Evolutionary conservation across 148 eudicot genomes (phyloP).

Genomic region (Pharnaceum exiguum): DNA sequence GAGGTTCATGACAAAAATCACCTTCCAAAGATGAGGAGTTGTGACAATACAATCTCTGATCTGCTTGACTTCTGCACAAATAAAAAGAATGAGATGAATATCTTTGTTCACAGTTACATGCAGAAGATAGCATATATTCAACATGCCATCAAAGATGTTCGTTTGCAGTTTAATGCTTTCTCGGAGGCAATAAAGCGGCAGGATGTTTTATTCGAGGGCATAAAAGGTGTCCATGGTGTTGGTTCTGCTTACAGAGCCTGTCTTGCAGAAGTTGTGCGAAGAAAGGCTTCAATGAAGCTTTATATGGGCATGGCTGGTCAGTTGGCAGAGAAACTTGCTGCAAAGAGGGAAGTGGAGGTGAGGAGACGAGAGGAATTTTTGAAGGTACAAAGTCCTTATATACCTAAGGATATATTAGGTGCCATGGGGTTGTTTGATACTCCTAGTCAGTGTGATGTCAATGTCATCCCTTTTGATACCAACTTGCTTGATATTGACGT

Average conservation of each 20-base stretch:
- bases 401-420: slow-evolving; percentile 74
- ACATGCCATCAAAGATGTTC: slow-evolving; percentile 74
- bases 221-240: slow-evolving; percentile 71
- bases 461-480: slow-evolving; percentile 81
- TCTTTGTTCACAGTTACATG: slow-evolving; percentile 86
- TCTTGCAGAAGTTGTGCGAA: slow-evolving; percentile 86
- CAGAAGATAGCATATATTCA: slow-evolving; percentile 91
- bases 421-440: slow-evolving; percentile 91
- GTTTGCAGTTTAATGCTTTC: slow-evolving; percentile 82
- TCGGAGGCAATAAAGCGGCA: slow-evolving; percentile 91
- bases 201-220: slow-evolving; percentile 68
- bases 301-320: slow-evolving; percentile 99
- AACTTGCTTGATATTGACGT: slow-evolving; percentile 82
- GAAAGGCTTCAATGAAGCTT: slow-evolving; percentile 93
- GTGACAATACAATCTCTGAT: slow-evolving; percentile 59
- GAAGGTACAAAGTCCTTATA: slow-evolving; percentile 59
- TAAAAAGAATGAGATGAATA: slow-evolving; percentile 83
- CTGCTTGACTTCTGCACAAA: slow-evolving; percentile 55
- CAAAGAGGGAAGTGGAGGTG: slow-evolving; percentile 79
- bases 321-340: slow-evolving; percentile 93
- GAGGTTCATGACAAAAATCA: slow-evolving; percentile 77
- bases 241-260: slow-evolving; percentile 87
- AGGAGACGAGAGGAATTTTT: slow-evolving; percentile 80
- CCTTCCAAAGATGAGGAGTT: slow-evolving; percentile 79
- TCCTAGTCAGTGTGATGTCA: slow-evolving; percentile 88